Percentiles rank a stretch among this genome's conserved stretches.
phyloP scores from a whole-genome alignment of 1,139 yeast species.

The Saccharomyces hybrid region DNA sequence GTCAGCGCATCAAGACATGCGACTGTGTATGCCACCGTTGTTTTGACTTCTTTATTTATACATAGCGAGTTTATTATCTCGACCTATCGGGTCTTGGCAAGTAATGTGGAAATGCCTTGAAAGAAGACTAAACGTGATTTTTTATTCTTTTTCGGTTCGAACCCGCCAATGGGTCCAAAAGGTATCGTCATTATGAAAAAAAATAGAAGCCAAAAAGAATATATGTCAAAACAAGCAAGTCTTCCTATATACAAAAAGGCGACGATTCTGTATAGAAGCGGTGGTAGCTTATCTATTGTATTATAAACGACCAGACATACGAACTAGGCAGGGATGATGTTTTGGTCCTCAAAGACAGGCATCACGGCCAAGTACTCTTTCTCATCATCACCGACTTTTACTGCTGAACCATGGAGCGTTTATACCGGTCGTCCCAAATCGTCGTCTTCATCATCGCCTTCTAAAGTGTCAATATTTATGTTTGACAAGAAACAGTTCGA shows the following conservation, averaged over 20 bases:
- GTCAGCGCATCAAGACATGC: too few relatives aligned
- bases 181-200: not conserved
- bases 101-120: too few relatives aligned
- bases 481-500: conserved; percentile 80
- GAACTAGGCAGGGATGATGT: conserved; percentile 14
- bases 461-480: conserved; percentile 73
- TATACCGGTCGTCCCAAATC: conserved; percentile 72
- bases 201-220: not conserved
- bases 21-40: too few relatives aligned
- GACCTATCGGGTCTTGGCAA: too few relatives aligned
- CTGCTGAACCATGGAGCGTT: conserved; percentile 78
- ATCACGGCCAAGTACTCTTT: conserved; percentile 69
- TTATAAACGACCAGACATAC: too few relatives aligned
- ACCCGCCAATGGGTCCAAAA: not conserved
- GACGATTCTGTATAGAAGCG: too few relatives aligned
- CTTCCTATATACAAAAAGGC: not conserved
- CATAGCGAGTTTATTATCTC: too few relatives aligned
- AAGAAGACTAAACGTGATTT: not conserved
- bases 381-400: conserved; percentile 66
- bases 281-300: too few relatives aligned
- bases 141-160: not conserved
- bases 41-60: too few relatives aligned
- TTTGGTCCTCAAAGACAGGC: conserved; percentile 46
- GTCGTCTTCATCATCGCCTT: conserved; percentile 13
- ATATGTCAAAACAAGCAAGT: not conserved